A percentile compares a stretch with the other conserved stretches of the same genome.
Evolutionary conservation across 2,329 filamentous ascomycete species (phyloP).

Genomic region (Cladobotryum mycophilum): DNA sequence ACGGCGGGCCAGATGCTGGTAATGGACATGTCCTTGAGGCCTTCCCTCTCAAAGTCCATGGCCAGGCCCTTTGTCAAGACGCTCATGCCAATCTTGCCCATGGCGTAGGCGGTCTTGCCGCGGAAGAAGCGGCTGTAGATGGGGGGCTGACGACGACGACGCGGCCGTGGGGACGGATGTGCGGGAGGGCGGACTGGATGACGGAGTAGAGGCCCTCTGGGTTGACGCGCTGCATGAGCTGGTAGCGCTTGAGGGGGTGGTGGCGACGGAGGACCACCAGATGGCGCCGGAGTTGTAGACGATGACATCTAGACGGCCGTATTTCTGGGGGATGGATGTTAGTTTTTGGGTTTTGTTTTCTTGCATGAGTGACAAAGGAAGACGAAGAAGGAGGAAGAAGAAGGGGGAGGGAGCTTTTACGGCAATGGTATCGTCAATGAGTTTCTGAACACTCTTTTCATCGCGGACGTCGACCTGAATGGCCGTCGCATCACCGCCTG

Average conservation of each 20-base stretch:
- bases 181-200: constrained; percentile 62
- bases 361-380: too few species aligned
- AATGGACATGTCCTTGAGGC: constrained; percentile 62
- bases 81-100: constrained; percentile 75
- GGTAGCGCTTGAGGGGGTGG: constrained; percentile 69
- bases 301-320: constrained; percentile 63
- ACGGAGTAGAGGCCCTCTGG: constrained; percentile 68
- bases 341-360: background rate
- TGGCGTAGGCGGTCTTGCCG: constrained; percentile 79
- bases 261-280: constrained; percentile 71
- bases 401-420: constrained; percentile 10
- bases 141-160: constrained; percentile 77
- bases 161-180: constrained; percentile 54
- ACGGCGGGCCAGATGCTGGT: constrained; percentile 78
- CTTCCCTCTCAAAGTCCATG: constrained; percentile 71
- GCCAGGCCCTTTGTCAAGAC: constrained; percentile 74
- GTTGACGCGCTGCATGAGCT: constrained; percentile 71
- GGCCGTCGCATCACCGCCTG: constrained; percentile 58
- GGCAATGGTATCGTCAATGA: constrained; percentile 53
- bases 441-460: constrained; percentile 50
- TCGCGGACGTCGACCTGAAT: constrained; percentile 65
- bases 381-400: background rate
- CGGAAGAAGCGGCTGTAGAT: constrained; percentile 82
- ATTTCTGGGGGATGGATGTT: constrained; percentile 30
- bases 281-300: constrained; percentile 83